A percentile compares a stretch with the other conserved stretches of the same genome.
Conservation (phyloP, 2,329 filamentous ascomycete genomes). For the Colletotrichum magnum region DNA sequence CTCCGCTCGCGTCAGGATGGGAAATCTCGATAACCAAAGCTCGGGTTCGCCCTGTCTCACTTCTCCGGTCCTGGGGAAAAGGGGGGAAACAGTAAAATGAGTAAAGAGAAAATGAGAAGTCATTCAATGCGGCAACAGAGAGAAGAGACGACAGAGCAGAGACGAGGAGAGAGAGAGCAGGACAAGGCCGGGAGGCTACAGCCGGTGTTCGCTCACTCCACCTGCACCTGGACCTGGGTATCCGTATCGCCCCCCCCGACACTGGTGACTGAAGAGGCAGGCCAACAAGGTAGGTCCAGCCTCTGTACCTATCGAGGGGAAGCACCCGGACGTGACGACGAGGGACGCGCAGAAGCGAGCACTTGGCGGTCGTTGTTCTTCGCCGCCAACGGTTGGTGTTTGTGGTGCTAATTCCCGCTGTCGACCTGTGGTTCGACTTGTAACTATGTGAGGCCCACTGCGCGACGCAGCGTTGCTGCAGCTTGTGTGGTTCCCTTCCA, state of each 20-base stretch:
- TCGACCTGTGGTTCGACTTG: slow-evolving; percentile 17
- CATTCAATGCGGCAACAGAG: slow-evolving; percentile 4
- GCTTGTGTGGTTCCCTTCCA: slow-evolving; percentile 15
- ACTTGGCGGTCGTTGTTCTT: slow-evolving; percentile 31
- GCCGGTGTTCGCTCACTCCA: background rate
- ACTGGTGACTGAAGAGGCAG: background rate
- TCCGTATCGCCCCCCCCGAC: background rate
- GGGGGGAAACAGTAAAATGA: slow-evolving; percentile 7
- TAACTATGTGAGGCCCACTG: background rate
- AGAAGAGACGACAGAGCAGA: slow-evolving; percentile 7
- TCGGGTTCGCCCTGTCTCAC: background rate
- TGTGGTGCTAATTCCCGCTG: slow-evolving; percentile 29
- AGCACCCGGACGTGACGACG: slow-evolving; percentile 22
- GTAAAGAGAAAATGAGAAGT: slow-evolving; percentile 22
- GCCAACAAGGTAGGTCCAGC: background rate
- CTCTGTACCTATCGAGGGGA: slow-evolving; percentile 1
- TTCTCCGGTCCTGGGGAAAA: background rate
- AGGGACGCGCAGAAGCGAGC: slow-evolving; percentile 32
- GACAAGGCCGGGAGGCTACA: background rate
- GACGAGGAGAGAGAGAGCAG: background rate
- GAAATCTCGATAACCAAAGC: background rate
- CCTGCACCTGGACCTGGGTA: background rate
- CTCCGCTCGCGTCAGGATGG: background rate
- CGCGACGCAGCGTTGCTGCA: slow-evolving; percentile 35
- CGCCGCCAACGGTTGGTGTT: slow-evolving; percentile 12